phyloP scores from a whole-genome alignment of 306 rosid genomes.

The Senna tora region DNA sequence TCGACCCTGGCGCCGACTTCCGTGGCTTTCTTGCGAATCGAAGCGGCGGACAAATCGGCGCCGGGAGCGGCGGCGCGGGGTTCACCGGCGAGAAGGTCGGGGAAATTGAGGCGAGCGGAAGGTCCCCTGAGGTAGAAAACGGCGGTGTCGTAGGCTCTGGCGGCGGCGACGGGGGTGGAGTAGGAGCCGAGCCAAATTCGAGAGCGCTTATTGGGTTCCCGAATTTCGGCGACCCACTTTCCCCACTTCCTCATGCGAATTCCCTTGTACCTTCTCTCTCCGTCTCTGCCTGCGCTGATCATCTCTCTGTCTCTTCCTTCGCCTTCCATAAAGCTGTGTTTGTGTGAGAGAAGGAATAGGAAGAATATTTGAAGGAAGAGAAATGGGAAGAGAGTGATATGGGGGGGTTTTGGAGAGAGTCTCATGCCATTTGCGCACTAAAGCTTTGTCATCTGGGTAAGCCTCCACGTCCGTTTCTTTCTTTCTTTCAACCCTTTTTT shows the following conservation, averaged over 20 bases:
- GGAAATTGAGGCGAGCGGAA: constrained; percentile 87
- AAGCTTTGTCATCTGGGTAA: constrained; percentile 51
- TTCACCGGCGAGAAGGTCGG: constrained; percentile 60
- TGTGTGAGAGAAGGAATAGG: too few species aligned
- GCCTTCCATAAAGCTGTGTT: too few species aligned
- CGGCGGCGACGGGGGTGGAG: constrained; percentile 93
- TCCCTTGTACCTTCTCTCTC: constrained; percentile 90
- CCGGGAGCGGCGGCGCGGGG: constrained; percentile 4
- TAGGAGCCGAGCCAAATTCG: constrained; percentile 98
- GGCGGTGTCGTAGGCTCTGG: constrained; percentile 96
- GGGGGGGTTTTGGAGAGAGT: constrained; percentile 25
- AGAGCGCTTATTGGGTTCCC: constrained; percentile 96
- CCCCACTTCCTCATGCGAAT: constrained; percentile 99
- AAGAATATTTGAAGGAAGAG: too few species aligned
- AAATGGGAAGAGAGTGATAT: too few species aligned
- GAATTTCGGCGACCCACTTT: constrained; percentile 98
- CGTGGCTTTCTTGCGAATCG: constrained; percentile 80
- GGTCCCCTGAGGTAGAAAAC: constrained; percentile 89
- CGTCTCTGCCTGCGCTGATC: constrained; percentile 42
- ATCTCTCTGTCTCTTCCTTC: constrained; percentile 27
- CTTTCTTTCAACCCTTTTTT: constrained; percentile 30
- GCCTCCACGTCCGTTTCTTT: constrained; percentile 61
- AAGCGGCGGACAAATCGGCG: constrained; percentile 82
- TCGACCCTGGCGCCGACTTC: constrained; percentile 95
- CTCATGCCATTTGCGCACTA: constrained; percentile 50